Percentiles rank a stretch among this genome's conserved stretches.
These are phyloP conservation scores for Nemania bipapillata DNA, from an alignment of 2,329 filamentous ascomycete species.

Conservation along the genomic window DNA sequence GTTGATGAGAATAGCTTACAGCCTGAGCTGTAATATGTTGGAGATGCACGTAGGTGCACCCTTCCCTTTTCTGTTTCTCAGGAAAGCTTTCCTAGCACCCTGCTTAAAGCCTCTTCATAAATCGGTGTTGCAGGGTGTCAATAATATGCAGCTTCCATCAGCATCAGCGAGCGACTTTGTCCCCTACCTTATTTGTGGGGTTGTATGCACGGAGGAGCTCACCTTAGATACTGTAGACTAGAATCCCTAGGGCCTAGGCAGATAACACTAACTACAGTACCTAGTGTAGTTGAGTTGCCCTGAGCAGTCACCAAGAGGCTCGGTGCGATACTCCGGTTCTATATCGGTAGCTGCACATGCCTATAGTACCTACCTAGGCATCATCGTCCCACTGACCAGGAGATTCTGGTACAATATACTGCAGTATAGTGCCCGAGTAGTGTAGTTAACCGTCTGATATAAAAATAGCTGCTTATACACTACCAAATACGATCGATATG, in stretches of 20 bases:
- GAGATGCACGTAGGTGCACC: too few species aligned
- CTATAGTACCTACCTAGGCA: too few species aligned
- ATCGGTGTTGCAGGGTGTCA: background rate
- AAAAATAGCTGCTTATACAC: background rate
- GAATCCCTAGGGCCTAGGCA: too few species aligned
- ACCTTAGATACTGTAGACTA: background rate
- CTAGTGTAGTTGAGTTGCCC: background rate
- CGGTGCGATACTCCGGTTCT: background rate
- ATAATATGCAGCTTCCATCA: slow-evolving; percentile 7
- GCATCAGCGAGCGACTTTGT: too few species aligned
- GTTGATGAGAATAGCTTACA: too few species aligned
- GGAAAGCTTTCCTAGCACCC: too few species aligned
- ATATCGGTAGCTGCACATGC: background rate
- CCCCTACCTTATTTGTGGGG: slow-evolving; percentile 11
- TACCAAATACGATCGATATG: background rate
- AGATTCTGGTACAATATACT: background rate
- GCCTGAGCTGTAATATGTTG: too few species aligned
- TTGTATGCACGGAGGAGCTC: slow-evolving; percentile 5
- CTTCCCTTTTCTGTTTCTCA: too few species aligned
- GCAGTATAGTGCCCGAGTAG: background rate
- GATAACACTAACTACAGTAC: too few species aligned
- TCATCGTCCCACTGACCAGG: background rate
- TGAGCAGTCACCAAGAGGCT: background rate
- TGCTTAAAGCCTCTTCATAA: too few species aligned
- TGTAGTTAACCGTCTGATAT: background rate